A percentile compares a stretch with the other conserved stretches of the same genome.
Conservation (phyloP, 495 filamentous ascomycete genomes). For the Trypethelium eluteriae region DNA sequence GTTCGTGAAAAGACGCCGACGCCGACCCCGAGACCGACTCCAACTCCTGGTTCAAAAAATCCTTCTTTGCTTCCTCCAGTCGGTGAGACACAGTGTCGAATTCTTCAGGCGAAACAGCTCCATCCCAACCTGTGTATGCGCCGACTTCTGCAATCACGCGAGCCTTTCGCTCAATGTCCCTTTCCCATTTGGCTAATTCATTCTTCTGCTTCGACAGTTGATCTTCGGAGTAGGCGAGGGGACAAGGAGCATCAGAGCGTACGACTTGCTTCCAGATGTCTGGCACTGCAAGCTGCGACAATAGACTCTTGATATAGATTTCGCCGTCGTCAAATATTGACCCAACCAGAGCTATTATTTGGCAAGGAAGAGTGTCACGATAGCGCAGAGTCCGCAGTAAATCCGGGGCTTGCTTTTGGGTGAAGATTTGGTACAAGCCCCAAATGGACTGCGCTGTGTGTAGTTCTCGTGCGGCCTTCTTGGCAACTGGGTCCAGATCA, state of each 20-base stretch:
- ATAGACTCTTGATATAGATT: neutral
- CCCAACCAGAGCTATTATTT: constrained; percentile 13
- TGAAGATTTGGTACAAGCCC: constrained; percentile 12
- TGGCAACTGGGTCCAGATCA: neutral
- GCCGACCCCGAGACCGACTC: neutral
- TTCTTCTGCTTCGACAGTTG: neutral
- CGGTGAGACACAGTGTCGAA: neutral
- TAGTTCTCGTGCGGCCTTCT: neutral
- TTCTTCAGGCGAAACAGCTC: neutral
- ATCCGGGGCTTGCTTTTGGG: constrained; percentile 10
- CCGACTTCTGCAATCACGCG: neutral
- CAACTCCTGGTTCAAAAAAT: neutral
- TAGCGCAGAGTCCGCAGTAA: constrained; percentile 12
- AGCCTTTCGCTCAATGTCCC: neutral
- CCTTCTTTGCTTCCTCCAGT: neutral
- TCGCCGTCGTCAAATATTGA: constrained; percentile 11
- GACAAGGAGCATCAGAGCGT: neutral
- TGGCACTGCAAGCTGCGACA: neutral
- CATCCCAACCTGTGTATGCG: neutral
- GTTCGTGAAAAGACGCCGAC: neutral
- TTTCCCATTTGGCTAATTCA: neutral
- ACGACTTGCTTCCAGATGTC: neutral
- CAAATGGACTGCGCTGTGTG: constrained; percentile 14
- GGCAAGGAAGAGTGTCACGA: constrained; percentile 13
- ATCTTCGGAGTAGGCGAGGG: neutral